phyloP scores from a whole-genome alignment of 495 filamentous ascomycete genomes.

The Aspergillus funiculosus region DNA sequence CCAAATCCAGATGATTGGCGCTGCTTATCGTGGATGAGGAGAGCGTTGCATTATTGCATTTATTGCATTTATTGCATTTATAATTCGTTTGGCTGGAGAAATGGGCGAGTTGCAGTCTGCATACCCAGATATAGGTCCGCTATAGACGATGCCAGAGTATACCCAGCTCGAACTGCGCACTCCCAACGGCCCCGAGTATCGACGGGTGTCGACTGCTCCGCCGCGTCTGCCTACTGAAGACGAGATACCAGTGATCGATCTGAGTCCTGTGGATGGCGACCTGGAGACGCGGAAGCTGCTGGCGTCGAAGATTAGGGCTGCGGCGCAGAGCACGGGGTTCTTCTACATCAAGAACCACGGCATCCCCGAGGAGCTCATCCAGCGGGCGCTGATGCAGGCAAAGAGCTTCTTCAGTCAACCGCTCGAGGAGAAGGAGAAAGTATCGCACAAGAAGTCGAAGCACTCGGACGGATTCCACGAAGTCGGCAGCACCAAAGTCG shows the following conservation, averaged over 20 bases:
- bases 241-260: constrained; percentile 54
- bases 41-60: no score
- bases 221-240: constrained; percentile 32
- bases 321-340: constrained; percentile 47
- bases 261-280: constrained; percentile 35
- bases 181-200: constrained; percentile 25
- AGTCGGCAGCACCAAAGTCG: constrained; percentile 24
- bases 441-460: constrained; percentile 20
- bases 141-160: constrained; percentile 18
- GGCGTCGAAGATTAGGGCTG: constrained; percentile 35
- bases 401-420: constrained; percentile 45
- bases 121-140: no score
- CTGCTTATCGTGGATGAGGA: no score
- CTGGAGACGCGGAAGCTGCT: constrained; percentile 34
- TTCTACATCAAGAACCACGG: constrained; percentile 54
- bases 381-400: constrained; percentile 29
- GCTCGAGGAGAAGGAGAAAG: constrained; percentile 33
- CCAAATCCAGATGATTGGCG: no score
- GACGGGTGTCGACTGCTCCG: constrained; percentile 31
- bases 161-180: constrained; percentile 32
- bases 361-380: constrained; percentile 41
- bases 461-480: constrained; percentile 29
- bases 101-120: no score
- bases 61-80: no score
- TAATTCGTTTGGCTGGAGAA: no score